Evolutionary conservation across 2,329 filamentous ascomycete genomes (phyloP), one percentile per base, ranked within the genome.

Genomic region (Fusarium neocosmosporiellum): DNA sequence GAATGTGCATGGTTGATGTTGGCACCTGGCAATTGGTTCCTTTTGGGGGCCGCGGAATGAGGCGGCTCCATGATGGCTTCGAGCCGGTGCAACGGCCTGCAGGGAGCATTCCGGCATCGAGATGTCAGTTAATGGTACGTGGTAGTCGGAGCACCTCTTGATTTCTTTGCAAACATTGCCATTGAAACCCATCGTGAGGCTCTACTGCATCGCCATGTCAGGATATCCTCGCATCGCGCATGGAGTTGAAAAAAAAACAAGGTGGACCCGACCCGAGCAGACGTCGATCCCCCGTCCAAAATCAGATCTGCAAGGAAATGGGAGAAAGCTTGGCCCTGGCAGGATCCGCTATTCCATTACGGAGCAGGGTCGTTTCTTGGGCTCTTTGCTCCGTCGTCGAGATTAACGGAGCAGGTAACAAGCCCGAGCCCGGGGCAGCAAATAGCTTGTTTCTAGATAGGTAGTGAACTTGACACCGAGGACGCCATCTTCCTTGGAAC

Each of bases 271-370:
- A 22, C 8, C 10, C 14, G 54, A 65, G 68, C 36, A 63, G 55
- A 54, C 48, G 66, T 60, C 72, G 72, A 74, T 74, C 72, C 31
- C 46, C 53, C 59, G 36, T 67, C 64, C 34, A 70, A 74, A 73
- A 54, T 61, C 69, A 73, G 72, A 74, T 74, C 72, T 54, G 53
- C 55, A 58, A 66, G 55, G 60, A 70, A 59, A 59, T 48, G 43
- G 16, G 43, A 48, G 29, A 67, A 71, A 65, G 66, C 71, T 74
- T 74, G 66, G 66, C 50, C 59, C 31, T 24, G 37, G 41, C 46
- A 20, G 18, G 57, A 33, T 50, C 70, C 63, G 29, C 67, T 59
- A 34, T 43, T 64, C 27, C 48, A 64, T 53, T 48, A 48, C 64
- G 67, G 62, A 60, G 36, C 67, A 60, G 46, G 31, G 48, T 20